These are phyloP conservation scores for Phialophora macrospora DNA, from an alignment of 2,329 filamentous ascomycete genomes.

Conservation along the genomic window DNA sequence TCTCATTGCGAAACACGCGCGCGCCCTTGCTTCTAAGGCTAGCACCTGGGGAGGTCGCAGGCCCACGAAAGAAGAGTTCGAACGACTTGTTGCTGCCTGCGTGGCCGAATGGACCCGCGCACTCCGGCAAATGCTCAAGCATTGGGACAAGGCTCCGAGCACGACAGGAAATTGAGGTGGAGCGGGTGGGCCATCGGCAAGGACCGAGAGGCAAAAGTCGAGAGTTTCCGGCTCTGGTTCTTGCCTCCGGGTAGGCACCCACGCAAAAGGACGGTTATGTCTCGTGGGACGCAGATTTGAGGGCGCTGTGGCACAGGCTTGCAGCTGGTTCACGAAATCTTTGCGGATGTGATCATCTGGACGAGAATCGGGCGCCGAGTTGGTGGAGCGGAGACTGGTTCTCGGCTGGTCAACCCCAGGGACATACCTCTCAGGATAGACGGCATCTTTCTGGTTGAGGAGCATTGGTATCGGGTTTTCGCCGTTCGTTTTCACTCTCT, in stretches of 20 bases:
- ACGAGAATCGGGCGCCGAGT: not conserved
- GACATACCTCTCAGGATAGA: slow-evolving; percentile 1
- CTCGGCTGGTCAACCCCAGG: slow-evolving; percentile 9
- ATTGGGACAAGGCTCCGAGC: slow-evolving; percentile 68
- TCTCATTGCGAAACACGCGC: slow-evolving; percentile 66
- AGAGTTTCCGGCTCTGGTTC: slow-evolving; percentile 10
- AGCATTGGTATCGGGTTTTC: slow-evolving; percentile 8
- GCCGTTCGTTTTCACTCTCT: slow-evolving; percentile 10
- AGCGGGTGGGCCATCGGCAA: slow-evolving; percentile 1
- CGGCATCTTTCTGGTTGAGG: not conserved
- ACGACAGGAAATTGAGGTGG: slow-evolving; percentile 40
- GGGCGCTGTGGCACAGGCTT: slow-evolving; percentile 1
- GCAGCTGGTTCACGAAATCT: slow-evolving; percentile 1
- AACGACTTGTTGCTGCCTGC: slow-evolving; percentile 66
- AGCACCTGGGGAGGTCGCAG: slow-evolving; percentile 71
- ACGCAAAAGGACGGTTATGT: slow-evolving; percentile 9
- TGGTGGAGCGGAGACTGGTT: slow-evolving; percentile 19
- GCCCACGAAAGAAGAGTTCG: slow-evolving; percentile 62
- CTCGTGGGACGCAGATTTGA: not conserved
- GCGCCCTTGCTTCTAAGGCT: slow-evolving; percentile 63
- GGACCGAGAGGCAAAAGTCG: slow-evolving; percentile 17
- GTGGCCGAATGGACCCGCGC: slow-evolving; percentile 70
- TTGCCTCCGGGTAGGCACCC: slow-evolving; percentile 5
- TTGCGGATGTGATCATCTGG: not conserved
- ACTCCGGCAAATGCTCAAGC: slow-evolving; percentile 67